Conservation (phyloP, 2,329 filamentous ascomycete species). For the Monilinia laxa region DNA sequence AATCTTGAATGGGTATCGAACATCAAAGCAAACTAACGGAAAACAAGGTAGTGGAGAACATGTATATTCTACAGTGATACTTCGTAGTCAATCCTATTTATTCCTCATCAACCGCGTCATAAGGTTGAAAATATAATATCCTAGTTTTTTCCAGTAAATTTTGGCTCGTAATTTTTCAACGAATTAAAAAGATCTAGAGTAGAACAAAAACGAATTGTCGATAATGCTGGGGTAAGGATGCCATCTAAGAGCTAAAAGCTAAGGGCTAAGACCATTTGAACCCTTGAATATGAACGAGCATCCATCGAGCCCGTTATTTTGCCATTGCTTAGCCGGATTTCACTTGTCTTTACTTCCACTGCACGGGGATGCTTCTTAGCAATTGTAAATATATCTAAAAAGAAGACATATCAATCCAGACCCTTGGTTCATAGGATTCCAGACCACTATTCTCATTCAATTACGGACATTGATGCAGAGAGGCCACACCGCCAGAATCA, state of each 20-base stretch:
- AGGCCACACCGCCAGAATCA: slow-evolving; percentile 11
- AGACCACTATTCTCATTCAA: slow-evolving; percentile 11
- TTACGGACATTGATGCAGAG: slow-evolving; percentile 7
- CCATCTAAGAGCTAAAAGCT: neutral
- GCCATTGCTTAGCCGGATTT: neutral
- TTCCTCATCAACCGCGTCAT: neutral
- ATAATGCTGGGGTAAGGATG: slow-evolving; percentile 10
- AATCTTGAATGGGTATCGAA: neutral
- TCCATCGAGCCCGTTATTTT: neutral
- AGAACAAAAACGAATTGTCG: neutral
- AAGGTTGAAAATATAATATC: neutral
- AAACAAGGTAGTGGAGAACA: neutral
- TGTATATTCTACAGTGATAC: neutral
- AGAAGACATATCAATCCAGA: neutral
- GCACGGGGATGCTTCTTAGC: neutral
- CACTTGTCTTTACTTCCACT: slow-evolving; percentile 2
- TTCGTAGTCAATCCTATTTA: neutral
- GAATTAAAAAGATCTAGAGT: neutral
- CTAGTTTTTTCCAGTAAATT: neutral
- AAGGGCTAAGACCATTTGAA: neutral
- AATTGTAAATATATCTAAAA: slow-evolving; percentile 3
- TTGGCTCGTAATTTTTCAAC: slow-evolving; percentile 4
- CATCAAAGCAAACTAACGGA: neutral
- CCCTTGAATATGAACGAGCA: slow-evolving; percentile 3
- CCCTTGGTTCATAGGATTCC: slow-evolving; percentile 14